A percentile compares a stretch with the other conserved stretches of the same genome.
Evolutionary conservation across 352 stramenopile species (phyloP).

Genomic region (Blastocystis sp.): DNA sequence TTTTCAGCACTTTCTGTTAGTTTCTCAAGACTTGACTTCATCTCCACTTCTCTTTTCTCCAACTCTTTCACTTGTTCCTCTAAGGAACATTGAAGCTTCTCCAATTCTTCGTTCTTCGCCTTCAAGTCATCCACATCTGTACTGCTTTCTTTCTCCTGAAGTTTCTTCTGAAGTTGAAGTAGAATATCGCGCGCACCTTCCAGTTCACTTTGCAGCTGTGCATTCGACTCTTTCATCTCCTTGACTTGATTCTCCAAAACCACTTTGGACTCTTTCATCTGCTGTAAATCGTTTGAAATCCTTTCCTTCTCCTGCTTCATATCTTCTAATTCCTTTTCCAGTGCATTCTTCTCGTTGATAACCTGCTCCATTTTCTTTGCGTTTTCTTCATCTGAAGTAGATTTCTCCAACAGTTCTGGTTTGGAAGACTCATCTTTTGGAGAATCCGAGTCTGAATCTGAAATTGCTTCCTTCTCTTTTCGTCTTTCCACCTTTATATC

Average conservation of each 20-base stretch:
- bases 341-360: not conserved
- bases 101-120: not conserved
- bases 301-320: not conserved
- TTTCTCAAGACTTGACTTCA: not conserved
- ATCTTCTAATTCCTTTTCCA: not conserved
- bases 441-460: not conserved
- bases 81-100: not conserved
- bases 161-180: not conserved
- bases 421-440: not conserved
- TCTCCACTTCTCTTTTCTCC: not conserved
- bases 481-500: not conserved
- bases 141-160: not conserved
- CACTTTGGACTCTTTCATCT: not conserved
- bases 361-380: not conserved
- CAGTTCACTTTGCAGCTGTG: not conserved
- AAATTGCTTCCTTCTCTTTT: not conserved
- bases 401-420: not conserved
- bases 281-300: not conserved
- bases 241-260: not conserved
- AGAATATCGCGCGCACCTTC: not conserved
- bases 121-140: not conserved
- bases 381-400: not conserved
- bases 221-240: not conserved
- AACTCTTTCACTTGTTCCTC: not conserved
- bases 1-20: not conserved